Evolutionary conservation across 2,329 filamentous ascomycete genomes (phyloP).

Genomic region (Botrytis deweyae): DNA sequence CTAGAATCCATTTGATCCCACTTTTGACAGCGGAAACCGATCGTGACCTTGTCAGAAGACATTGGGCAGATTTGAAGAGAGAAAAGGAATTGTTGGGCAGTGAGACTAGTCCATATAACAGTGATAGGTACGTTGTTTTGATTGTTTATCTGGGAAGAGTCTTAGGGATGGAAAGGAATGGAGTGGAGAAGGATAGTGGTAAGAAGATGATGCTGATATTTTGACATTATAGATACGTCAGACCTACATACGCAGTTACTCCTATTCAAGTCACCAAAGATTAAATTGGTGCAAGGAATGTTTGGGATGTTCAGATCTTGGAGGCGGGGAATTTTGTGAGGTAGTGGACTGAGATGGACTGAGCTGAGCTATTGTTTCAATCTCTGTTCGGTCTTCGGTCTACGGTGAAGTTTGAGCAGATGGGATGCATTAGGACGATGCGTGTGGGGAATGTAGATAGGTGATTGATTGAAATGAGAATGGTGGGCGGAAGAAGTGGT

Average conservation of each 20-base stretch:
- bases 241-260: conserved; percentile 74
- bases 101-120: conserved; percentile 82
- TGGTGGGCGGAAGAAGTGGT: not conserved
- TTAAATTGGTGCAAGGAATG: conserved; percentile 22
- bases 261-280: conserved; percentile 46
- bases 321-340: not conserved
- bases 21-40: conserved; percentile 95
- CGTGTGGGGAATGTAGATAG: not conserved
- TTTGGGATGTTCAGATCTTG: not conserved
- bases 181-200: not conserved
- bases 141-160: not conserved
- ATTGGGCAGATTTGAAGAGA: conserved; percentile 81
- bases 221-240: conserved; percentile 61
- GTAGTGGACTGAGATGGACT: not conserved
- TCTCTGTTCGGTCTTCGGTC: not conserved
- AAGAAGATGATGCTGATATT: conserved; percentile 18
- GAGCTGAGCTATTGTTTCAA: not conserved
- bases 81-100: conserved; percentile 89
- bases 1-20: conserved; percentile 90
- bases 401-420: not conserved
- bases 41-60: conserved; percentile 85
- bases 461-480: not conserved
- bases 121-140: conserved; percentile 66
- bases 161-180: not conserved
- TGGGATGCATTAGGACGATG: not conserved